Conservation (phyloP, 306 rosid species). For the Cajanus cajan region DNA sequence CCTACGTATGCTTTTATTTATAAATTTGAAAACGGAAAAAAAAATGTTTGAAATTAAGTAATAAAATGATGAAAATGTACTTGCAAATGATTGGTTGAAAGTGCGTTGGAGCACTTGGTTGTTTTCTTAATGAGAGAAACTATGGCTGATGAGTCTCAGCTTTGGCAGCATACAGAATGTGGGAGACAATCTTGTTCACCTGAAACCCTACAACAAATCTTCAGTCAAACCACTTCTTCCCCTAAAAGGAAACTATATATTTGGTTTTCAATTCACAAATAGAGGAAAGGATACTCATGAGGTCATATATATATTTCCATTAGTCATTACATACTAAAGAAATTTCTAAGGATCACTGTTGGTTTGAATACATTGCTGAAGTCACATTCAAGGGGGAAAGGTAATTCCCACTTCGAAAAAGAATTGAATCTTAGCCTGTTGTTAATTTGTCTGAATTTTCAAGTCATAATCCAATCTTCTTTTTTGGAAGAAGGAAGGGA, state of each 20-base stretch:
- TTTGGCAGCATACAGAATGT: constrained; percentile 48
- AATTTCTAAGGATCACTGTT: background rate
- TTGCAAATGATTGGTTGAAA: constrained; percentile 42
- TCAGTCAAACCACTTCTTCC: constrained; percentile 43
- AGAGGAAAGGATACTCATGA: constrained; percentile 7
- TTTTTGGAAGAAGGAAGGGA: background rate
- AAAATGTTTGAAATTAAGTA: constrained; percentile 25
- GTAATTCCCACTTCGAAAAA: background rate
- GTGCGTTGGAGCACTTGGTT: constrained; percentile 52
- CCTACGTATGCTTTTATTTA: constrained; percentile 27
- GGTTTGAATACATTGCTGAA: background rate
- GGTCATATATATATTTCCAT: constrained; percentile 12
- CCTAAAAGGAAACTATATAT: constrained; percentile 18
- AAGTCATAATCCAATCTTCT: background rate
- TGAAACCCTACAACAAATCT: constrained; percentile 50
- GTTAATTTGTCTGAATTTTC: background rate
- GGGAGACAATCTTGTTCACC: constrained; percentile 66
- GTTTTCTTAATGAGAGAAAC: constrained; percentile 44
- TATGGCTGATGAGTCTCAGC: constrained; percentile 41
- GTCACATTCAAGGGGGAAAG: background rate
- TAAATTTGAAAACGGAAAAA: constrained; percentile 18
- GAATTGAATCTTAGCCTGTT: background rate
- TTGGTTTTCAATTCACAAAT: constrained; percentile 26
- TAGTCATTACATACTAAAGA: constrained; percentile 25
- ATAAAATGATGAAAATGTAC: constrained; percentile 40